Base-by-base conservation (phyloP, 2,329 filamentous ascomycete genomes). In the Aspergillus sp. region DNA sequence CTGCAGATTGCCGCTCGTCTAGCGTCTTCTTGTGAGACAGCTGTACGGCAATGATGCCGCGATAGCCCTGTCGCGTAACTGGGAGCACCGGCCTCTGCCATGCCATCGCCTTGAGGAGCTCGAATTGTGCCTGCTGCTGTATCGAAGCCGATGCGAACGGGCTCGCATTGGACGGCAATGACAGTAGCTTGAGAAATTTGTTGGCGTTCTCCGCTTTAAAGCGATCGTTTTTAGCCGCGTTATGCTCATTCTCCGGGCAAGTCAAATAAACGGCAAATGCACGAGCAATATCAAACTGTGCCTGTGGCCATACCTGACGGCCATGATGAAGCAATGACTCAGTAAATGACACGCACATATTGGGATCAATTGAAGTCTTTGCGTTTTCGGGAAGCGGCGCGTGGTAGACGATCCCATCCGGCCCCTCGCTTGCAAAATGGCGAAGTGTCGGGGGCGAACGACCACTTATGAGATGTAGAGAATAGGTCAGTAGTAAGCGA, bases 71-170 rank as follows among this genome's bases (percentile, higher is more conserved):
- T 30, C 68, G 60, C n/a, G 64, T 70, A n/a, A 80, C 65, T 3
- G 65, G 60, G 30, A 80, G 52, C 4, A 72, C 60, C 6, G 74
- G 75, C 14, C 63, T 48, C 29, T 67, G 65, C 13, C 61, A 57
- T 15, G 70, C 66, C 75, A 80, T 80, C 40, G 66, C 66, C 34
- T 64, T 58, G 8, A 80, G 55, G 4, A 80, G 54, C 24, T 66
- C 58, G 35, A 78, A 72, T 35, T 79, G 70, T 4, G 74, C 73
- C 34, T 62, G 63, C 44, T 78, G 68, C 44, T 77, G 74, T 25
- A 67, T 47, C 4, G 50, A 46, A 15, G 60, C 57, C 10, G 64
- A 64, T 24, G 64, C 56, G 35, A 72, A 69, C 1, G 74, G 72
- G n/a, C 62, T 48, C 3, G 59, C 39, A n/a, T 53, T 57, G 4